Base-by-base conservation (phyloP, 805 yeast genomes). In the Ogataea thermomethanolica region DNA sequence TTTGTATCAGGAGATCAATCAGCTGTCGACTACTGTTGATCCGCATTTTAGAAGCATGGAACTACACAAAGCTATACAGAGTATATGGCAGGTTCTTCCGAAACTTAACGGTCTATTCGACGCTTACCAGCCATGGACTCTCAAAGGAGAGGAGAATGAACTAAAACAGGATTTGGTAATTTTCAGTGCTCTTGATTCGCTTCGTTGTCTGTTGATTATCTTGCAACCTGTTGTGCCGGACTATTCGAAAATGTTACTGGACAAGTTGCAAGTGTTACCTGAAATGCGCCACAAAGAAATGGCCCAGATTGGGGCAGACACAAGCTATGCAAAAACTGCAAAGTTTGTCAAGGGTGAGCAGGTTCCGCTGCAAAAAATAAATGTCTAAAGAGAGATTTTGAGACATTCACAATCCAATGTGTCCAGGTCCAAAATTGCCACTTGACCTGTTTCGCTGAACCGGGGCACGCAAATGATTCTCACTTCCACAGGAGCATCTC, bases 221-320 rank as follows among this genome's bases (percentile, higher is more conserved):
- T 67, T 84, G 24, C 79, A 74, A 43, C 87, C 96, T 2, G 69
- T 91, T 20, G 78, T 85, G 29, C 97, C 98, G 0, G 64, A 65
- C 3, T 66, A 88, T 36, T 61, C 95, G 0, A 46, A 54, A 0
- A 61, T 64, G 8, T 64, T 87, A 5, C 65, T 91, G 12, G 82
- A 83, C 54, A 66, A 86, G 39, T 58, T 91, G 37, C 75, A 70
- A 9, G 95, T 88, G 2, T 54, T 53, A 6, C 32, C 46, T 1
- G 56, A 52, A 0, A 66, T 64, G 12, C 64, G 91, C 31, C 55
- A 64, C 1, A 29, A 70, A 5, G 64, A 67, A 3, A 71, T 48
- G 51, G 76, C 84, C 1, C 45, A 39, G 8, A 59, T 79, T 20
- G 90, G 87, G 0, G 62, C 69, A 0, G 96, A 87, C 56, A 40